These are phyloP conservation scores for Pilaira anomala DNA, from an alignment of 192 early-diverging fungal genomes.

Conservation along the genomic window DNA sequence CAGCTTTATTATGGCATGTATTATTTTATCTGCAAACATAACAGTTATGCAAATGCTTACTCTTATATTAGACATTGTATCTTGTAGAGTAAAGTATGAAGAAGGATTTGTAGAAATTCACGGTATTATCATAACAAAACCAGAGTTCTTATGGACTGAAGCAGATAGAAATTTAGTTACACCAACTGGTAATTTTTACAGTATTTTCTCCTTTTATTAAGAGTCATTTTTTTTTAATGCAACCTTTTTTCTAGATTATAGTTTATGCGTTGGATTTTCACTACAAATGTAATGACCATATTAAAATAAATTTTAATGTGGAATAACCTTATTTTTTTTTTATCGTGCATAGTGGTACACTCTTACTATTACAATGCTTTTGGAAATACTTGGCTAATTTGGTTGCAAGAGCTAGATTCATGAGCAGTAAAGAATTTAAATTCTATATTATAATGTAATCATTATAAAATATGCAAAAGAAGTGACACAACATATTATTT, in stretches of 20 bases:
- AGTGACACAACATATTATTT: too few species aligned
- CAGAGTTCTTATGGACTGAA: constrained; percentile 26
- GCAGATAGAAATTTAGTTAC: constrained; percentile 10
- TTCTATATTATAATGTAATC: constrained; percentile 38
- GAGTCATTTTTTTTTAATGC: too few species aligned
- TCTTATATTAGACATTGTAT: constrained; percentile 25
- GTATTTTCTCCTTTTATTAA: neutral
- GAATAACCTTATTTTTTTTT: too few species aligned
- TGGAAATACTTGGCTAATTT: constrained; percentile 46
- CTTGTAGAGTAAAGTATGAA: constrained; percentile 35
- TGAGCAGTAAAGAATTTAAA: constrained; percentile 47
- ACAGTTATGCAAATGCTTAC: neutral
- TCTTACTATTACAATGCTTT: constrained; percentile 47
- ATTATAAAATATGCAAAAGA: neutral
- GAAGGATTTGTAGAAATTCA: constrained; percentile 32
- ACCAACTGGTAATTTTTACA: constrained; percentile 17
- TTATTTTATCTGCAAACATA: neutral
- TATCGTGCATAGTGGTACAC: constrained; percentile 24
- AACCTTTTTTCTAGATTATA: constrained; percentile 23
- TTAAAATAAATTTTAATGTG: neutral
- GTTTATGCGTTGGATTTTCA: constrained; percentile 40
- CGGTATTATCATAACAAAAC: constrained; percentile 19
- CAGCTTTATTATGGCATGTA: constrained; percentile 36
- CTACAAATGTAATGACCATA: constrained; percentile 38
- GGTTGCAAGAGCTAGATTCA: constrained; percentile 40